Percentiles rank a stretch among this genome's conserved stretches.
Evolutionary conservation across 2,329 filamentous ascomycete species (phyloP).

Genomic region (Plectosphaerella sp.): DNA sequence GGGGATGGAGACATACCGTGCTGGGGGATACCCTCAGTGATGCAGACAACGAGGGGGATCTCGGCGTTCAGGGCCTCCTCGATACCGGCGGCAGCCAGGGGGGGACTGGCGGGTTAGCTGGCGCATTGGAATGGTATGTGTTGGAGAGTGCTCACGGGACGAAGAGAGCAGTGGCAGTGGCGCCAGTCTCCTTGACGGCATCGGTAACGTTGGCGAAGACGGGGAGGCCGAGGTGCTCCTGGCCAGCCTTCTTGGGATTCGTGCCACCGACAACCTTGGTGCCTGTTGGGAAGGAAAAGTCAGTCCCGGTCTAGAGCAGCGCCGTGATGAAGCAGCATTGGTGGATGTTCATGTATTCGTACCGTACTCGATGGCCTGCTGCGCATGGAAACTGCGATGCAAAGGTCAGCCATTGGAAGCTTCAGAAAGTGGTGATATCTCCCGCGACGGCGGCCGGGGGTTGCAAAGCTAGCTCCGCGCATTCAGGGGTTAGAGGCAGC

Average conservation of each 20-base stretch:
- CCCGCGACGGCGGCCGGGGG: background rate
- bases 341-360: slow-evolving; percentile 27
- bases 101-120: slow-evolving; percentile 55
- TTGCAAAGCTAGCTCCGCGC: background rate
- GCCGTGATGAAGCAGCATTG: background rate
- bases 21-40: slow-evolving; percentile 96
- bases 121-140: background rate
- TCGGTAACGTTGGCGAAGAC: slow-evolving; percentile 90
- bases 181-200: slow-evolving; percentile 84
- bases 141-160: slow-evolving; percentile 68
- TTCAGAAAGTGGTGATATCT: background rate
- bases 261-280: slow-evolving; percentile 97
- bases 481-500: slow-evolving; percentile 1
- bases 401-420: slow-evolving; percentile 2
- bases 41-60: slow-evolving; percentile 92
- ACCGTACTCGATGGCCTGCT: slow-evolving; percentile 98
- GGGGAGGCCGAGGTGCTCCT: slow-evolving; percentile 82
- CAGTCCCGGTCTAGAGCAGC: slow-evolving; percentile 14
- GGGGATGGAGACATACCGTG: slow-evolving; percentile 60
- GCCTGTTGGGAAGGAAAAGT: slow-evolving; percentile 48
- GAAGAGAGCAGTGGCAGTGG: slow-evolving; percentile 90
- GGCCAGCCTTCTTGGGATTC: slow-evolving; percentile 97
- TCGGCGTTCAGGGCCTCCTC: slow-evolving; percentile 94
- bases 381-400: slow-evolving; percentile 78
- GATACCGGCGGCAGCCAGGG: slow-evolving; percentile 88